Evolutionary conservation across 2,329 filamentous ascomycete genomes (phyloP).

Genomic region (Diaporthe citriasiana): DNA sequence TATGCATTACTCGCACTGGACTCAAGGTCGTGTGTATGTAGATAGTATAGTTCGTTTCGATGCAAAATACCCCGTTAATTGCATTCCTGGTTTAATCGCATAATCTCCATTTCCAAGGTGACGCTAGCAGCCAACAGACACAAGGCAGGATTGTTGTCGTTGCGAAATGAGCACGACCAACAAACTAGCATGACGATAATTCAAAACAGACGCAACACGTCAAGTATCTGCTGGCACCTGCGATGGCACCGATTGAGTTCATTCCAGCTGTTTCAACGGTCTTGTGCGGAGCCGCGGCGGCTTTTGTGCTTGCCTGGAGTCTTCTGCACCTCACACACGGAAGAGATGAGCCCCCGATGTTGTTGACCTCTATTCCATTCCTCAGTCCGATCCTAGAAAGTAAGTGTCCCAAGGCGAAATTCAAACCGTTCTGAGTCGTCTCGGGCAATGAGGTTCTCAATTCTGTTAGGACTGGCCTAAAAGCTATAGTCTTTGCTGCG

Average conservation of each 20-base stretch:
- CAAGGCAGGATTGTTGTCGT: too few relatives aligned
- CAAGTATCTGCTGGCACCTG: neutral
- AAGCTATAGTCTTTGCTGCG: neutral
- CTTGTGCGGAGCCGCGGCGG: constrained; percentile 7
- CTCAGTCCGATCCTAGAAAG: constrained; percentile 28
- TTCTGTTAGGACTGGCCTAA: neutral
- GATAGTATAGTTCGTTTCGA: neutral
- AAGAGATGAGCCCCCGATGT: constrained; percentile 23
- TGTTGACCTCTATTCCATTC: constrained; percentile 13
- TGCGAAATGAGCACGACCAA: neutral
- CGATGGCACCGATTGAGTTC: neutral
- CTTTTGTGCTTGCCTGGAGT: neutral
- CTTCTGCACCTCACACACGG: constrained; percentile 22
- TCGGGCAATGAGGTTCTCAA: neutral
- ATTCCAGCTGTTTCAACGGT: neutral
- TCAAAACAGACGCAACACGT: neutral
- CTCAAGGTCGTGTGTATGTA: neutral
- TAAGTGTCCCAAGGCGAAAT: neutral
- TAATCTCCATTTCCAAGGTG: neutral
- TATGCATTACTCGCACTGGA: too few relatives aligned
- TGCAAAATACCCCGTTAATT: neutral
- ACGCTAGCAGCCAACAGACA: neutral
- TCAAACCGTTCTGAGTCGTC: accelerated
- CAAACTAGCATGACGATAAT: neutral
- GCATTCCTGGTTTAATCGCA: neutral